Conservation (phyloP, 2,329 filamentous ascomycete genomes). For the Cordyceps javanica region DNA sequence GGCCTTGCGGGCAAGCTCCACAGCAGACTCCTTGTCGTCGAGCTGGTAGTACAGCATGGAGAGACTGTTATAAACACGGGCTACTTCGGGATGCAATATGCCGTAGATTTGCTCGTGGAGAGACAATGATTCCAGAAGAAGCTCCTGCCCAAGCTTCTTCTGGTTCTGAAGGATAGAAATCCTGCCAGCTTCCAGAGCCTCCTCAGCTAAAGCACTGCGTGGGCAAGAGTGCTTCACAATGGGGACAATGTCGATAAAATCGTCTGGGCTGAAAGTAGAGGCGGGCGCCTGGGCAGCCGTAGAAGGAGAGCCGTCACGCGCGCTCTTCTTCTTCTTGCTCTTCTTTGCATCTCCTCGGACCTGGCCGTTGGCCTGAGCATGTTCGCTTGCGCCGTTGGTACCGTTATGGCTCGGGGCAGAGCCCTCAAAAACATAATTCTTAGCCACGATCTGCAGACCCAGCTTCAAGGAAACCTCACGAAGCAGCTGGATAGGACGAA, state of each 20-base stretch:
- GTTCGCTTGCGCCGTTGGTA: conserved; percentile 28
- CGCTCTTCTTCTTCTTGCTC: conserved; percentile 61
- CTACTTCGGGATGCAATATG: conserved; percentile 93
- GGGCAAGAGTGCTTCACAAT: conserved; percentile 91
- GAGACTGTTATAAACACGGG: conserved; percentile 86
- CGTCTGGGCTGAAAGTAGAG: conserved; percentile 65
- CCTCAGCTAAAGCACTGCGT: conserved; percentile 84
- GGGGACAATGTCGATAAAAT: conserved; percentile 89
- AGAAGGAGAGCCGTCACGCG: conserved; percentile 47
- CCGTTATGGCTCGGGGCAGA: conserved; percentile 21
- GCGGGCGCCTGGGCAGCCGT: conserved; percentile 36
- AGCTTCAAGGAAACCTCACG: conserved; percentile 86
- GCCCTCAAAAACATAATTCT: conserved; percentile 38
- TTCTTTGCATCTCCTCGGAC: conserved; percentile 41
- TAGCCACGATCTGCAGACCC: conserved; percentile 79
- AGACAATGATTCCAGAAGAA: conserved; percentile 91
- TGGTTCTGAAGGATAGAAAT: conserved; percentile 95
- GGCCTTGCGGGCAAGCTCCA: conserved; percentile 92
- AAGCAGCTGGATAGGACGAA: conserved; percentile 76
- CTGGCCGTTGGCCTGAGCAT: conserved; percentile 33
- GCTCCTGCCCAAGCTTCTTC: conserved; percentile 90
- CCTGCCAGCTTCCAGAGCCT: conserved; percentile 89
- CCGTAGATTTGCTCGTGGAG: conserved; percentile 98
- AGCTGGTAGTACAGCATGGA: conserved; percentile 96
- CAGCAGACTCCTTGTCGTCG: conserved; percentile 94